Percentiles rank a stretch among this genome's conserved stretches.
These are phyloP conservation scores for Tylopilus subfusipes DNA, from an alignment of 768 basidiomycete species.

Conservation along the genomic window DNA sequence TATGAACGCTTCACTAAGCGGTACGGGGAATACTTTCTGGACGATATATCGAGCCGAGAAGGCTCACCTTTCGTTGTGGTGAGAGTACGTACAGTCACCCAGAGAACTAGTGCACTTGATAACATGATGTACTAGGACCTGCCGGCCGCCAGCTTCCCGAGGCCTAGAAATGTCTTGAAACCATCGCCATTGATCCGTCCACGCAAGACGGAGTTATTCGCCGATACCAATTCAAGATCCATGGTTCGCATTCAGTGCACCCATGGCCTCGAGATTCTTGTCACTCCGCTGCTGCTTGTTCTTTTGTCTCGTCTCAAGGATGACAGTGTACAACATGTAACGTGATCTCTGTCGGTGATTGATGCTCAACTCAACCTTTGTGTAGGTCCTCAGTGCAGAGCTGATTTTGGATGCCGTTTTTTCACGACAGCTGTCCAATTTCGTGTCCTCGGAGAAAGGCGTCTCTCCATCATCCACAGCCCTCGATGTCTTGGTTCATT, in stretches of 20 bases:
- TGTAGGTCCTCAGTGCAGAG: conserved; percentile 37
- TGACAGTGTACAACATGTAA: conserved; percentile 47
- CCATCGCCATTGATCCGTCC: conserved; percentile 2
- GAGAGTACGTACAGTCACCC: conserved; percentile 34
- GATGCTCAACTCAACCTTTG: conserved; percentile 6
- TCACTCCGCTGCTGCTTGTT: conserved; percentile 57
- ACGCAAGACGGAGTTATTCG: conserved; percentile 1
- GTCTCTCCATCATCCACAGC: conserved; percentile 19
- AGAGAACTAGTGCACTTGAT: background rate
- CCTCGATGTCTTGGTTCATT: conserved; percentile 44
- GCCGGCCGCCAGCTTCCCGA: conserved; percentile 5
- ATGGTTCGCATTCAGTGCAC: conserved; percentile 38
- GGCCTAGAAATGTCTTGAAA: background rate
- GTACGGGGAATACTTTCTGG: conserved; percentile 38
- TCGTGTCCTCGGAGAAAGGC: conserved; percentile 24
- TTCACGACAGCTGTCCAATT: conserved; percentile 34
- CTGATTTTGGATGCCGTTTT: conserved; percentile 42
- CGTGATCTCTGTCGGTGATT: conserved; percentile 11
- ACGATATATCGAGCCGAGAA: conserved; percentile 42
- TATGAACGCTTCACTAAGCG: conserved; percentile 50
- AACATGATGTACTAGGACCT: conserved; percentile 10
- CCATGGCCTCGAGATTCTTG: conserved; percentile 37
- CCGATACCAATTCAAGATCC: background rate
- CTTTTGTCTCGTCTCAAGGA: conserved; percentile 43
- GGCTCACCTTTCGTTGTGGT: conserved; percentile 43